These are phyloP conservation scores for Begonia fuchsioides DNA, from an alignment of 306 rosid species.

Conservation along the genomic window DNA sequence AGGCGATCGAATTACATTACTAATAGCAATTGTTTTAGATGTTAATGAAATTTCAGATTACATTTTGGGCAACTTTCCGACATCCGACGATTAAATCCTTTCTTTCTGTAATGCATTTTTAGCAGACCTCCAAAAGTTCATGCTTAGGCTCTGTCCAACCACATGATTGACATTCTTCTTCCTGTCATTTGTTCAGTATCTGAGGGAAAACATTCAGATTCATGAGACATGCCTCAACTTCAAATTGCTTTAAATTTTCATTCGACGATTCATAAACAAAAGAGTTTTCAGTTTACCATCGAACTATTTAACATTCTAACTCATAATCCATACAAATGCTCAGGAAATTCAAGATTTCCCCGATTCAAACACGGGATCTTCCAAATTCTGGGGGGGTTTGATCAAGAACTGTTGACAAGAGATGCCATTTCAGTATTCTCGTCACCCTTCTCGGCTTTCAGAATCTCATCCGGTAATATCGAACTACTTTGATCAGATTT, in stretches of 20 bases:
- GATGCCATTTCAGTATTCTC: slow-evolving; percentile 39
- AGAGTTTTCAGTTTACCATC: not conserved
- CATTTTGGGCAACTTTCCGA: not conserved
- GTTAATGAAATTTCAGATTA: not conserved
- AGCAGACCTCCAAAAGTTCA: too few species aligned
- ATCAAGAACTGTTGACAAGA: slow-evolving; percentile 32
- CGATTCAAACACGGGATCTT: not conserved
- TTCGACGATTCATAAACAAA: not conserved
- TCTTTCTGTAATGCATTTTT: not conserved
- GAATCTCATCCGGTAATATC: slow-evolving; percentile 30
- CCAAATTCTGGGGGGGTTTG: not conserved
- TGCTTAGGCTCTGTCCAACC: too few species aligned
- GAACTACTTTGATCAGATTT: slow-evolving; percentile 49
- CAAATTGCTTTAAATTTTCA: not conserved
- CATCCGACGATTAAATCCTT: not conserved
- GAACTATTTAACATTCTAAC: not conserved
- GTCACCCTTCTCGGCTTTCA: slow-evolving; percentile 19
- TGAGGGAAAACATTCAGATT: too few species aligned
- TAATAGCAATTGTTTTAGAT: not conserved
- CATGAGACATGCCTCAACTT: not conserved
- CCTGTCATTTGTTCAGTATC: too few species aligned
- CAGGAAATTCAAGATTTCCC: not conserved
- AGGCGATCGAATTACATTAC: not conserved
- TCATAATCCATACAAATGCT: not conserved
- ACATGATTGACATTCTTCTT: too few species aligned